These are phyloP conservation scores for Beauveria pseudobassiana DNA, from an alignment of 2,329 filamentous ascomycete genomes.

Conservation along the genomic window DNA sequence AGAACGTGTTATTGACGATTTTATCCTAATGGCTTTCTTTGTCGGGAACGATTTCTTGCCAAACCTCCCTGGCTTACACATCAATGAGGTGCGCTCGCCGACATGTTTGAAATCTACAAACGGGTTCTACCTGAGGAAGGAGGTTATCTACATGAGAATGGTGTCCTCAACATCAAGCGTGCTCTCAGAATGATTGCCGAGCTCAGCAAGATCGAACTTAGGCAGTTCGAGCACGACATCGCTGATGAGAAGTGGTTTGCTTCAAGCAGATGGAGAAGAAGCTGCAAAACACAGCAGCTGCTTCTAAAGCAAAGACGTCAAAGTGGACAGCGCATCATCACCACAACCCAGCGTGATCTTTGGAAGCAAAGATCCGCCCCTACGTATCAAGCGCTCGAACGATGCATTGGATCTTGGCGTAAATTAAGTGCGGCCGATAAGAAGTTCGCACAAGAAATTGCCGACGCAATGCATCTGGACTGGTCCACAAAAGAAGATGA, in stretches of 20 bases:
- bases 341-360: constrained; percentile 70
- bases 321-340: constrained; percentile 61
- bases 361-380: constrained; percentile 73
- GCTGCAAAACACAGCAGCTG: constrained; percentile 47
- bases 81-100: constrained; percentile 92
- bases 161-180: constrained; percentile 80
- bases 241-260: constrained; percentile 88
- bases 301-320: constrained; percentile 41
- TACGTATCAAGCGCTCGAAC: constrained; percentile 64
- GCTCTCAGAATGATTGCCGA: constrained; percentile 73
- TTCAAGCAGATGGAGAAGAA: constrained; percentile 69
- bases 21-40: constrained; percentile 99
- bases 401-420: constrained; percentile 66
- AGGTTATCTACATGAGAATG: constrained; percentile 94
- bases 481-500: constrained; percentile 53
- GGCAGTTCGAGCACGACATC: constrained; percentile 88
- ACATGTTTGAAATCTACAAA: constrained; percentile 98
- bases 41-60: constrained; percentile 98
- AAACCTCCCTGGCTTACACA: constrained; percentile 91
- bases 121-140: constrained; percentile 76
- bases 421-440: constrained; percentile 74
- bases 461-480: constrained; percentile 50
- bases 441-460: constrained; percentile 86
- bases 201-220: constrained; percentile 78
- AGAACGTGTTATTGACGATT: constrained; percentile 96